A percentile compares a stretch with the other conserved stretches of the same genome.
Conservation (phyloP, 2,329 filamentous ascomycete species). For the Bipolaris victoriae region DNA sequence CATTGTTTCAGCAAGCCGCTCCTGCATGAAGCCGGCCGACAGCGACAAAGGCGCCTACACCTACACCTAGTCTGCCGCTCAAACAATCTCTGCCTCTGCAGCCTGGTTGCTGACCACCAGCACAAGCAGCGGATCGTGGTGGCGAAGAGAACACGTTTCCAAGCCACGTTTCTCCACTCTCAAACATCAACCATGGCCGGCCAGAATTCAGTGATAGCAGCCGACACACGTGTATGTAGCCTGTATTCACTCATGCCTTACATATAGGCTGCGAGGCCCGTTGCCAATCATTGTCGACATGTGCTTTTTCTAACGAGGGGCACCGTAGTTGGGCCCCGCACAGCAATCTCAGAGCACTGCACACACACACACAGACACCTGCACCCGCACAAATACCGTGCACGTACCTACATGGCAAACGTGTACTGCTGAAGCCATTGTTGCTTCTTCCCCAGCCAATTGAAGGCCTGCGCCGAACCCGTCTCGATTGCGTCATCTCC, state of each 20-base stretch:
- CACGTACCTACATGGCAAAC: neutral
- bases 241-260: too few species aligned
- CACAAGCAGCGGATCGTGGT: neutral
- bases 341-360: neutral
- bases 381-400: neutral
- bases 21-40: conserved; percentile 1
- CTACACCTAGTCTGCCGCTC: neutral
- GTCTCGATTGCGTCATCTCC: conserved; percentile 11
- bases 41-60: neutral
- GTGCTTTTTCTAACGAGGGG: neutral
- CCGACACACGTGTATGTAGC: too few species aligned
- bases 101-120: neutral
- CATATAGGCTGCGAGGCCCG: neutral
- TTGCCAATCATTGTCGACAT: conserved; percentile 1
- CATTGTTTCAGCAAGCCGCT: conserved; percentile 3
- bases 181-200: neutral
- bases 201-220: neutral
- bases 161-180: too few species aligned
- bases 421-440: neutral
- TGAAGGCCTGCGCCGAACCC: neutral
- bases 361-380: too few species aligned
- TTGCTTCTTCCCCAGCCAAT: conserved; percentile 3
- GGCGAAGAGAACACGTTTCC: neutral
- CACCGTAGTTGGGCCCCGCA: neutral
- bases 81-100: neutral